These are phyloP conservation scores for Rubia balearica DNA, from an alignment of 305 asterid species.

Conservation along the genomic window DNA sequence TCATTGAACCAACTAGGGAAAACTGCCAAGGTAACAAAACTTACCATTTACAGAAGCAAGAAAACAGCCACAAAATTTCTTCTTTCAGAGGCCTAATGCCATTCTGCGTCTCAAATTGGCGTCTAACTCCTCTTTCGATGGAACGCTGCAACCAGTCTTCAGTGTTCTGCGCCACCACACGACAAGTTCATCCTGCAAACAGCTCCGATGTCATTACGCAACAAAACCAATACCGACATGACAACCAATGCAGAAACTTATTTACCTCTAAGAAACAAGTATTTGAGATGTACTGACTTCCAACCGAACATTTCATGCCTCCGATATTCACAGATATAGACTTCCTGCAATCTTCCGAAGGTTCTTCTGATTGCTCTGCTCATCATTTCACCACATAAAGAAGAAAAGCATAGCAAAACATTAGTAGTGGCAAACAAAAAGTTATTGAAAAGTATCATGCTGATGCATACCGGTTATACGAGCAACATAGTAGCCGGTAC, in stretches of 20 bases:
- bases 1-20: no score
- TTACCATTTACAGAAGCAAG: not conserved
- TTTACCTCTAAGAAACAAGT: slow-evolving; percentile 73
- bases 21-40: not conserved
- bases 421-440: not conserved
- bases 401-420: slow-evolving; percentile 2
- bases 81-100: slow-evolving; percentile 42
- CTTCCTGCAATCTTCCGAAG: slow-evolving; percentile 26
- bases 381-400: slow-evolving; percentile 10
- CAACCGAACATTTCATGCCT: slow-evolving; percentile 57
- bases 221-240: not conserved
- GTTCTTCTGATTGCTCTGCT: slow-evolving; percentile 32
- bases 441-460: not conserved
- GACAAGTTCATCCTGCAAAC: slow-evolving; percentile 60
- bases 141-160: slow-evolving; percentile 49
- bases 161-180: slow-evolving; percentile 62
- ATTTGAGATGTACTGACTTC: slow-evolving; percentile 63
- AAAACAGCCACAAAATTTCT: not conserved
- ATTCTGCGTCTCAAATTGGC: slow-evolving; percentile 33
- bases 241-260: not conserved
- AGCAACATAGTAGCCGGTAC: slow-evolving; percentile 62
- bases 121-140: slow-evolving; percentile 49
- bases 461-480: slow-evolving; percentile 48
- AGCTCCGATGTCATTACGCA: not conserved
- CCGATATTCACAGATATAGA: slow-evolving; percentile 50